Evolutionary conservation across 192 early-diverging fungal species (phyloP).

Genomic region (Podila epigama): DNA sequence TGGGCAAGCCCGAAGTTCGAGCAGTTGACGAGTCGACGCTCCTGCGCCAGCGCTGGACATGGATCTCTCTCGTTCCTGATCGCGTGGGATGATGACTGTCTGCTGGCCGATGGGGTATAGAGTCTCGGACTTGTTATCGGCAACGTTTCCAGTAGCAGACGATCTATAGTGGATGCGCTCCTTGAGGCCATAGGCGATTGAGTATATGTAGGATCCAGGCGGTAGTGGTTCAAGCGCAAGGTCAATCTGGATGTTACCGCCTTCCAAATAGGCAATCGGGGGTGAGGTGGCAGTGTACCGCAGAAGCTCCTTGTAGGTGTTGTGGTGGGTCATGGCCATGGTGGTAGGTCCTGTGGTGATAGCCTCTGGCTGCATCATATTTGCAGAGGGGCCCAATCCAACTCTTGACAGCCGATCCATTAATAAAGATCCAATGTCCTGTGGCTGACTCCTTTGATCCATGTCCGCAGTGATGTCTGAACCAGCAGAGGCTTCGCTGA

Average conservation of each 20-base stretch:
- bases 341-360: constrained; percentile 6
- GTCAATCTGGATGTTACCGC: constrained; percentile 26
- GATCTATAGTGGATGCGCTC: constrained; percentile 40
- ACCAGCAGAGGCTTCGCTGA: constrained; percentile 7
- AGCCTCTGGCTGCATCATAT: background rate
- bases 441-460: background rate
- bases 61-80: constrained; percentile 27
- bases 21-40: constrained; percentile 38
- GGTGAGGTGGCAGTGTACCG: constrained; percentile 40
- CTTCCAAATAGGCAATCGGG: constrained; percentile 37
- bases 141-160: constrained; percentile 35
- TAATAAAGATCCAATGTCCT: constrained; percentile 28
- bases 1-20: constrained; percentile 38
- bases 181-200: constrained; percentile 45
- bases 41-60: constrained; percentile 49
- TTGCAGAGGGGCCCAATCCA: background rate
- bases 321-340: constrained; percentile 40
- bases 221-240: constrained; percentile 39
- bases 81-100: constrained; percentile 41
- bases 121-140: constrained; percentile 49
- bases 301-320: constrained; percentile 40
- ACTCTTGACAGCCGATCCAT: constrained; percentile 21
- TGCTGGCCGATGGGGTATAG: constrained; percentile 50
- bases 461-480: background rate
- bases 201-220: constrained; percentile 44